A percentile compares a stretch with the other conserved stretches of the same genome.
Conservation (phyloP, 345 rosid genomes). For the Eucalyptus brandiana region DNA sequence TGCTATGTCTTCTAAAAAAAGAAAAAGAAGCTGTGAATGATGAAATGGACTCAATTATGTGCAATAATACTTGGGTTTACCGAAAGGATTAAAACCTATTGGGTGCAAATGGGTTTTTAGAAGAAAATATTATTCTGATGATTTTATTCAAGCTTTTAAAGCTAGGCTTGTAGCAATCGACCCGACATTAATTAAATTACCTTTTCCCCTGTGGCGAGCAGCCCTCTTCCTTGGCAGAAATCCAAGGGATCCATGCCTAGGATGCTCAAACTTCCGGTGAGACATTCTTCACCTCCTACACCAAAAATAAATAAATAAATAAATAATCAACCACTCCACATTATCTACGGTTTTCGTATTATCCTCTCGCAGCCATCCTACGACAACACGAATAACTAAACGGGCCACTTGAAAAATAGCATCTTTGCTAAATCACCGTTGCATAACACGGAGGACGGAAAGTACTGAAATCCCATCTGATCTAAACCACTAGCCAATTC, state of each 20-base stretch:
- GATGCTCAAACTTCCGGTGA: conserved; percentile 9
- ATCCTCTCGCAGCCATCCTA: not conserved
- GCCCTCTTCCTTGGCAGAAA: conserved; percentile 12
- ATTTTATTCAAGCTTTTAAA: too few species aligned
- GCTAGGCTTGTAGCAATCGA: not conserved
- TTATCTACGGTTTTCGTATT: not conserved
- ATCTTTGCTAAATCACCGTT: not conserved
- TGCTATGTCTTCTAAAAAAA: too few species aligned
- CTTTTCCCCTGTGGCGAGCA: not conserved
- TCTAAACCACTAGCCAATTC: not conserved
- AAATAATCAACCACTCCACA: not conserved
- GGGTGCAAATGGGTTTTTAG: too few species aligned
- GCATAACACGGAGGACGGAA: not conserved
- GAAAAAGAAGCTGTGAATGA: too few species aligned
- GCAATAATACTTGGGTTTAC: too few species aligned
- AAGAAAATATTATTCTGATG: too few species aligned
- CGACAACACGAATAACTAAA: not conserved
- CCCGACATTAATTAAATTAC: not conserved
- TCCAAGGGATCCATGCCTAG: conserved; percentile 32
- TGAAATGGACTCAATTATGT: too few species aligned
- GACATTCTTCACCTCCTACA: not conserved
- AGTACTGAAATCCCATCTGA: not conserved
- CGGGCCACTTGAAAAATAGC: not conserved
- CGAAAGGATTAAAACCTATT: too few species aligned
- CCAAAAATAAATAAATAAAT: not conserved